Evolutionary conservation across 2,329 filamentous ascomycete species (phyloP).

Genomic region (Endocalyx cinctus): DNA sequence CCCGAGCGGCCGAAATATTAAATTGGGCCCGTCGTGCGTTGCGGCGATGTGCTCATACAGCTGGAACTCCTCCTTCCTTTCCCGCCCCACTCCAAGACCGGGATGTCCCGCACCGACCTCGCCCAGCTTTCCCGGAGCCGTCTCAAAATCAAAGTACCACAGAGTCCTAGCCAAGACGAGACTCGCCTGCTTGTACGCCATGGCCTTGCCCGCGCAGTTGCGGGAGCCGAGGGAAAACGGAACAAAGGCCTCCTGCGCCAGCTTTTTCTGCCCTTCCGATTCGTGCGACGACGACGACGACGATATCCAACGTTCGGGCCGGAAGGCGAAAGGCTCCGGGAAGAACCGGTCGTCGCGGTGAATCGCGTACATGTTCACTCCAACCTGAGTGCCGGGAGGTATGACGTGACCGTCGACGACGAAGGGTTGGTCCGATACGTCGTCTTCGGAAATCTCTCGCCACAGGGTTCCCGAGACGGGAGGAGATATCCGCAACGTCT

Average conservation of each 20-base stretch:
- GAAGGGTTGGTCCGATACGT: background rate
- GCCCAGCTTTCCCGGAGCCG: background rate
- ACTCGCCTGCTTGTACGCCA: background rate
- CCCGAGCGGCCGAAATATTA: background rate
- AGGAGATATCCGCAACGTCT: constrained; percentile 3
- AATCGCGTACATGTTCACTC: constrained; percentile 3
- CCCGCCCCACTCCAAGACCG: background rate
- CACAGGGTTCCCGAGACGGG: constrained; percentile 2
- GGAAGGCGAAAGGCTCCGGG: background rate
- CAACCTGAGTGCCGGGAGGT: constrained; percentile 4
- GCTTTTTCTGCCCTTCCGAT: background rate
- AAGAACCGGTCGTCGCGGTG: constrained; percentile 6
- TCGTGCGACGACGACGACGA: background rate
- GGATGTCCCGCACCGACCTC: background rate
- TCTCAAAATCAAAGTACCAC: constrained; percentile 1
- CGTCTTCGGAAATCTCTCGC: background rate
- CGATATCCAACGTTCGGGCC: background rate
- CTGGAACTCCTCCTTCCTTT: background rate
- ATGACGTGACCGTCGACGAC: constrained; percentile 5
- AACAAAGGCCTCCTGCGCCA: background rate
- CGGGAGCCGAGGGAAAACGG: background rate
- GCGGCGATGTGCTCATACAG: background rate
- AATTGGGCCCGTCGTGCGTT: background rate
- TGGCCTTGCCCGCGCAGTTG: background rate
- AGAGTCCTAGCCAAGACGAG: background rate